Evolutionary conservation across 2,329 filamentous ascomycete genomes (phyloP), one percentile per base, ranked within the genome.

Genomic region (Coniochaeta prunicola): DNA sequence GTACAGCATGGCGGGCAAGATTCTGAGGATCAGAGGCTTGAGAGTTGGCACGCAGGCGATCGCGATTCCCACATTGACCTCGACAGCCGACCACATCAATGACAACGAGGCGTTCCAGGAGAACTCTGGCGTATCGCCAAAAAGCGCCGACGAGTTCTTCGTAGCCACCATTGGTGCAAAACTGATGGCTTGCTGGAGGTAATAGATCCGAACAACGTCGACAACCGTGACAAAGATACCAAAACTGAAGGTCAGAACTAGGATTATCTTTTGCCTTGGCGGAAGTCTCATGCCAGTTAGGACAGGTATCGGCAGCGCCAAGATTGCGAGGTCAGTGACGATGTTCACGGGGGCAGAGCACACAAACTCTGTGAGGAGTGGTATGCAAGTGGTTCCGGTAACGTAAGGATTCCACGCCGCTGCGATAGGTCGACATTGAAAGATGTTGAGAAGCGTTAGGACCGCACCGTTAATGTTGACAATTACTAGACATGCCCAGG

Each of bases 51-150:
- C 89, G 66, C 92, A 96, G 45, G 89, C 92, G 68, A 91, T 96
- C 63, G 92, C 88, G 65, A 97, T 92, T 19, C 91, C 92, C 1
- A 96, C 79, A 64, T 96, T 94, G 68, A 96, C 91, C 71, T 97
- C 92, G 58, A 97, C 86, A 13, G 88, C 89, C 17, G 90, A 93
- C 93, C 92, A 97, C 90, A 96, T 93, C 68, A 96, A 88, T 0
- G 91, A 90, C 5, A 92, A 75, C 0, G 90, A 91, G 0, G 90
- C 90, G 68, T 93, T 92, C 86, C 85, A 90, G 58, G 81, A 75
- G 65, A 85, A 86, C 59, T 85, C 76, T 2, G 71, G 66, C 48
- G 79, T 78, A 48, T 76, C 76, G 8, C 82, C 82, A 57, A 85
- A 84, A 7, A 75, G 73, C 12, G 76, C 72, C 9, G 71, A 65